Evolutionary conservation across 345 rosid species (phyloP), one percentile per base, ranked within the genome.

Genomic region (Brassica nigra): DNA sequence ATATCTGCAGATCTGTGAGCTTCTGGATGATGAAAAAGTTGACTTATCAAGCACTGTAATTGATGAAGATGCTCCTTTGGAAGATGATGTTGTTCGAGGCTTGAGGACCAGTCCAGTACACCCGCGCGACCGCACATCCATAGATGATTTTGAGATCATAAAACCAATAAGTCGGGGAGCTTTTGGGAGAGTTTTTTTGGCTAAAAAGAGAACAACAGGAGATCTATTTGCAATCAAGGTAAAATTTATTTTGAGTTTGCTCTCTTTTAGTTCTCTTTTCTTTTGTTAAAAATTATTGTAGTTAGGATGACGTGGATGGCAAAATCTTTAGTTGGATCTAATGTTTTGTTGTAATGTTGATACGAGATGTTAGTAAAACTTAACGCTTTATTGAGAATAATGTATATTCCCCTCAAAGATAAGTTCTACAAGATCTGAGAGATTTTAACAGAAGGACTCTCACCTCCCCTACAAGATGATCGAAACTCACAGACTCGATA

Each of bases 161-260:
- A 96, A 96, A 82, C 99, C 99, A 83, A 93, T 96, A 66, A 96
- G 99, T 76, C 97, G 99, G 34, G 99, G 99, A 77, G 98, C 99
- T 71, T 96, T 93, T 90, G 99, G 98, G 73, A 89, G 97, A 65
- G 99, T 96, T 77, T 96, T 96, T 88, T 78, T 96, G 81, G 98
- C 98, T 39, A 93, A 96, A 83, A 96, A 96, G 84, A 89, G 97
- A 87, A 91, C 97, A 47, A 96, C 99, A 6, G 99, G 99, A 67
- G 99, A 96, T 87, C 91, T 93, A 80, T 96, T 96, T 66, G 98
- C 99, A 65, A 92, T 96, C 71, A 96, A 96, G 99, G 99, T 88
- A 82, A 66, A 72, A 3, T 14, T 44, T 74, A 66, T 36, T 52
- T 44, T 74, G 73, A 68, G 68, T 64, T 62, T 68, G 33, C 67